These are phyloP conservation scores for Dissoconium aciculare DNA, from an alignment of 2,329 filamentous ascomycete genomes.

Conservation along the genomic window DNA sequence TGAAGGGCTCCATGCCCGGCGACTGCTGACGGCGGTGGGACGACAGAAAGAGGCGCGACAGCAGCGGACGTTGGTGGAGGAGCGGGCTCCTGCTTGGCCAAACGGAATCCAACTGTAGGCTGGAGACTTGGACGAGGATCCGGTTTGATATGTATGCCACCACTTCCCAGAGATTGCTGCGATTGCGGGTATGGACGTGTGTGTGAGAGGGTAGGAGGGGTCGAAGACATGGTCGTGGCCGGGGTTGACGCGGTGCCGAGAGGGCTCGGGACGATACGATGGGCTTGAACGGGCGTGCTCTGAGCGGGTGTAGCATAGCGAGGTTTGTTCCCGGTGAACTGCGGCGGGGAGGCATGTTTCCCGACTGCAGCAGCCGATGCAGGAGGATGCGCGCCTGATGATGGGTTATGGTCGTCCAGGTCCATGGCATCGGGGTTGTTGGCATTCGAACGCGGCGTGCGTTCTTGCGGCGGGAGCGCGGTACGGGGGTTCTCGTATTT, in stretches of 20 bases:
- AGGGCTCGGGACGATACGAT: conserved; percentile 18
- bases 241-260: conserved; percentile 11
- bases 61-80: too few relatives aligned
- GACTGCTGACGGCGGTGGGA: too few relatives aligned
- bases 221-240: conserved; percentile 12
- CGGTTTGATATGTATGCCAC: too few relatives aligned
- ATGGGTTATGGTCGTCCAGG: conserved; percentile 24
- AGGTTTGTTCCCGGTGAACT: conserved; percentile 16
- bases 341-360: conserved; percentile 27
- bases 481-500: conserved; percentile 33
- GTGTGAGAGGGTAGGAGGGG: conserved; percentile 14
- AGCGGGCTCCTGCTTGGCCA: conserved; percentile 13
- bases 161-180: too few relatives aligned
- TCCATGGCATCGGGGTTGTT: conserved; percentile 30
- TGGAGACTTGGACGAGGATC: conserved; percentile 16
- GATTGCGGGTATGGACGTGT: too few relatives aligned
- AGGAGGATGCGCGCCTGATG: too few relatives aligned
- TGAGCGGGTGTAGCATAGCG: conserved; percentile 20
- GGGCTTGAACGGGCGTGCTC: conserved; percentile 18
- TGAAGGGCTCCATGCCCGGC: too few relatives aligned
- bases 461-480: too few relatives aligned
- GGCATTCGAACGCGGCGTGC: conserved; percentile 29
- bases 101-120: conserved; percentile 9
- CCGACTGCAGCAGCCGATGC: conserved; percentile 12
- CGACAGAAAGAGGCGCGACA: too few relatives aligned